Conservation (phyloP, 2,329 filamentous ascomycete species). For the Calycina herbarum region DNA sequence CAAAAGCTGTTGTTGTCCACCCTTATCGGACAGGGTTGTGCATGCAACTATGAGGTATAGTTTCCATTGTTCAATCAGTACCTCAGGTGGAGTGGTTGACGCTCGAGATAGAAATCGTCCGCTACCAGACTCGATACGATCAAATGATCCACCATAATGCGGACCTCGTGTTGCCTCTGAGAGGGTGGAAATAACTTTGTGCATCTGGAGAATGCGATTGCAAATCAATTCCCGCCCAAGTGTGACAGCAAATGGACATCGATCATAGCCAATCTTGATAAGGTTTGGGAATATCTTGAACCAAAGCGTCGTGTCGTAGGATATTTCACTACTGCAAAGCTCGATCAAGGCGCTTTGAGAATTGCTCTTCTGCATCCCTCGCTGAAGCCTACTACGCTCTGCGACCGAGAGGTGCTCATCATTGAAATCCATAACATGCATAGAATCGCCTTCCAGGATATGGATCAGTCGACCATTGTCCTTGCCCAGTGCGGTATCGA, state of each 20-base stretch:
- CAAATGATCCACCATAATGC: conserved; percentile 54
- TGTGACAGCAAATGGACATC: conserved; percentile 87
- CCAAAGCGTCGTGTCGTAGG: conserved; percentile 94
- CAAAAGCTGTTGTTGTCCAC: conserved; percentile 59
- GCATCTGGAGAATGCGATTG: conserved; percentile 89
- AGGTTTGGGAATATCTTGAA: conserved; percentile 98
- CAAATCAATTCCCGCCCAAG: conserved; percentile 91
- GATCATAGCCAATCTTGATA: conserved; percentile 84
- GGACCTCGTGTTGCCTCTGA: conserved; percentile 70
- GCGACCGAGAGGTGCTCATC: conserved; percentile 89
- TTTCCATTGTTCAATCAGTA: conserved; percentile 97
- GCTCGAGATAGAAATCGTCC: conserved; percentile 47
- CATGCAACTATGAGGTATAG: conserved; percentile 96
- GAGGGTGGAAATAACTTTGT: conserved; percentile 75
- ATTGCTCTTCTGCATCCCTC: conserved; percentile 82
- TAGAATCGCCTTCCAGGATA: conserved; percentile 86
- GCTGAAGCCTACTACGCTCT: conserved; percentile 86
- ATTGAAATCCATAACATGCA: conserved; percentile 86
- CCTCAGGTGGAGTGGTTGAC: conserved; percentile 74
- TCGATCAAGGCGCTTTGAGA: conserved; percentile 86
- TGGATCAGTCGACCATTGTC: conserved; percentile 76
- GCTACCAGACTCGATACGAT: conserved; percentile 52
- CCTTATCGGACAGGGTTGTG: conserved; percentile 85
- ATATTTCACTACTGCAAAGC: conserved; percentile 90
- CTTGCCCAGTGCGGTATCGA: conserved; percentile 85